Evolutionary conservation across 2,329 filamentous ascomycete species (phyloP), one percentile per base, ranked within the genome.

Genomic region (Chalara sp.): DNA sequence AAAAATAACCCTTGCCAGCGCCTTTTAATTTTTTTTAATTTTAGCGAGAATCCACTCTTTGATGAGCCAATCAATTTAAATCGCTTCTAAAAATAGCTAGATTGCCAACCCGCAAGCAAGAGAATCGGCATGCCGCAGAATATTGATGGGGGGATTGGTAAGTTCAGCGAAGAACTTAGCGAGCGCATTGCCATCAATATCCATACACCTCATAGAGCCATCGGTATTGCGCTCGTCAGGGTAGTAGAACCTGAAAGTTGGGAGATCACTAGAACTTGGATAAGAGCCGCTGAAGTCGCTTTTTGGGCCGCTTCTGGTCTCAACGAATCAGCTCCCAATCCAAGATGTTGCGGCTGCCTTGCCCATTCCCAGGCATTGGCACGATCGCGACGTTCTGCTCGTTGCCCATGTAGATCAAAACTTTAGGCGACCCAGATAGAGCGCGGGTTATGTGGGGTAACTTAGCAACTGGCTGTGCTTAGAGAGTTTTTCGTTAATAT

Each of bases 151-250:
- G 21, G 21, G 21, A 2, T 21, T 21, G 21, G 50, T 47, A 5
- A 52, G 37, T 11, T 49, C 28, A 12, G 33, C 13, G 21, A 37
- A 52, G 30, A 52, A 49, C 21, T 52, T 37, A 40, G 41, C 50
- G 49, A 48, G 50, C 32, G 50, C 50, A 10, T 8, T n/a, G 10
- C 50, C 50, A 40, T 49, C 31, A 42, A 52, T 5, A 5, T 12
- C 12, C 12, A 31, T 30, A 39, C 33, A 32, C 6, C 1, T 21
- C 4, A 28, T 12, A 6, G n/a, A 39, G 30, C 50, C 50, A 46
- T 52, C 50, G 7, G 42, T 42, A 30, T 52, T 40, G 33, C 50
- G 41, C 41, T 52, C 32, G 32, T 52, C 50, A 13, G 45, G 46
- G 46, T 52, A 52, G 33, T 43, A 32, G 32, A 52, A 52, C 3